These are phyloP conservation scores for Cornus kousa DNA, from an alignment of 148 eudicot species.

Conservation along the genomic window DNA sequence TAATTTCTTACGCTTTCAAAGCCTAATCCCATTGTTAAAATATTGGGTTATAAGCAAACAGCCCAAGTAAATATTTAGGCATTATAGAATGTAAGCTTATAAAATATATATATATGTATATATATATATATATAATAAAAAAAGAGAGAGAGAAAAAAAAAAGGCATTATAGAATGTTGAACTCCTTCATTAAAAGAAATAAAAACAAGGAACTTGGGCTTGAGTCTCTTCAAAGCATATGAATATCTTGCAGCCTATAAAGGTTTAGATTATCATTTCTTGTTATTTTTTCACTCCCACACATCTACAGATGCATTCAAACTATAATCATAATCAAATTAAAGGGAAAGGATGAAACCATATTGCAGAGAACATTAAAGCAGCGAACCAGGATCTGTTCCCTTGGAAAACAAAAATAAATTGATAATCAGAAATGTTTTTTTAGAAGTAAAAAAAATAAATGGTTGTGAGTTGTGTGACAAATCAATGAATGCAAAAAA, in stretches of 20 bases:
- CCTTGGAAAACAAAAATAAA: not conserved
- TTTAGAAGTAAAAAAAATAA: not conserved
- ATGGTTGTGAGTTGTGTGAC: not conserved
- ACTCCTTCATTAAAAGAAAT: too few relatives aligned
- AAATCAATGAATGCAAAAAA: not conserved
- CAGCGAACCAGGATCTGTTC: not conserved
- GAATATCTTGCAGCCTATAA: not conserved
- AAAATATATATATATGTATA: too few relatives aligned
- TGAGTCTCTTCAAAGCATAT: not conserved
- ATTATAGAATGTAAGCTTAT: too few relatives aligned
- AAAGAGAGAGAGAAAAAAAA: too few relatives aligned
- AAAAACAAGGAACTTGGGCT: too few relatives aligned
- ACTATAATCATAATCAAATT: not conserved
- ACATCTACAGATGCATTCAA: not conserved
- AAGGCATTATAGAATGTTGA: too few relatives aligned
- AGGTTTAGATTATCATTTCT: too few relatives aligned
- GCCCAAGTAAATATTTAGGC: too few relatives aligned
- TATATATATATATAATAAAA: too few relatives aligned
- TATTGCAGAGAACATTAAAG: not conserved
- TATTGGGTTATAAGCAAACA: not conserved
- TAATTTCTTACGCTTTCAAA: not conserved
- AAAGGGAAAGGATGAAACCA: not conserved
- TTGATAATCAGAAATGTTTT: not conserved
- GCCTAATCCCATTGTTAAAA: not conserved
- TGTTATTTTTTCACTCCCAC: not conserved